Conservation (phyloP, 306 rosid genomes). For the Sicyos baderoa region DNA sequence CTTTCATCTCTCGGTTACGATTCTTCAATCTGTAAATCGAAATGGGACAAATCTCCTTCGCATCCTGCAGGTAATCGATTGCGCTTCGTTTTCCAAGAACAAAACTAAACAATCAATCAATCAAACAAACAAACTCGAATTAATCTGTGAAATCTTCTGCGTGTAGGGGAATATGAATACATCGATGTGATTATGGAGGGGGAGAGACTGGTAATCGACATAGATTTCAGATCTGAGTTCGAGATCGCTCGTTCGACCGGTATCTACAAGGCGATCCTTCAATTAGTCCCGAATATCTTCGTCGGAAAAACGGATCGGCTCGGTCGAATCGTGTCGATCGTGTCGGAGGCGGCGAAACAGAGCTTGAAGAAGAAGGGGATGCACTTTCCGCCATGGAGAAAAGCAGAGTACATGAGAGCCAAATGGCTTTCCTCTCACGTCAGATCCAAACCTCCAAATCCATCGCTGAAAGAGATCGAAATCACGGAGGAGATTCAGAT, state of each 20-base stretch:
- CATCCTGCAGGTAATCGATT: conserved; percentile 61
- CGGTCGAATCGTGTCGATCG: conserved; percentile 50
- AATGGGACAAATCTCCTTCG: conserved; percentile 71
- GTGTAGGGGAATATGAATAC: conserved; percentile 86
- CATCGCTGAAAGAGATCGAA: conserved; percentile 15
- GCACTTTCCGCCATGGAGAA: conserved; percentile 96
- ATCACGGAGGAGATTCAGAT: not conserved
- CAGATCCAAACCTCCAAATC: conserved; percentile 23
- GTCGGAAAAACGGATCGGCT: conserved; percentile 77
- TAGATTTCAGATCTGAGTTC: conserved; percentile 88
- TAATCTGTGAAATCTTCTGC: not conserved
- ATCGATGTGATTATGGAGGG: conserved; percentile 64
- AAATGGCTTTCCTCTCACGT: conserved; percentile 76
- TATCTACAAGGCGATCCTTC: conserved; percentile 59
- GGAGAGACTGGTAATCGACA: conserved; percentile 69
- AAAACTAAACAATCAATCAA: not conserved
- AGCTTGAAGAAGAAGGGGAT: conserved; percentile 90
- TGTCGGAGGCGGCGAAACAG: conserved; percentile 71
- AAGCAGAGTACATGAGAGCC: conserved; percentile 76
- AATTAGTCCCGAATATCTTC: conserved; percentile 65
- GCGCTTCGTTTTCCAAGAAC: not conserved
- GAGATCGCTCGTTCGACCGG: conserved; percentile 91
- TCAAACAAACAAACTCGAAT: not conserved
- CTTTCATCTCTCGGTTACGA: conserved; percentile 77
- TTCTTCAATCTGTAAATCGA: conserved; percentile 72